Percentiles rank a stretch among this genome's conserved stretches.
phyloP scores from a whole-genome alignment of 2,329 filamentous ascomycete species.

The Trichoderma semiorbis region DNA sequence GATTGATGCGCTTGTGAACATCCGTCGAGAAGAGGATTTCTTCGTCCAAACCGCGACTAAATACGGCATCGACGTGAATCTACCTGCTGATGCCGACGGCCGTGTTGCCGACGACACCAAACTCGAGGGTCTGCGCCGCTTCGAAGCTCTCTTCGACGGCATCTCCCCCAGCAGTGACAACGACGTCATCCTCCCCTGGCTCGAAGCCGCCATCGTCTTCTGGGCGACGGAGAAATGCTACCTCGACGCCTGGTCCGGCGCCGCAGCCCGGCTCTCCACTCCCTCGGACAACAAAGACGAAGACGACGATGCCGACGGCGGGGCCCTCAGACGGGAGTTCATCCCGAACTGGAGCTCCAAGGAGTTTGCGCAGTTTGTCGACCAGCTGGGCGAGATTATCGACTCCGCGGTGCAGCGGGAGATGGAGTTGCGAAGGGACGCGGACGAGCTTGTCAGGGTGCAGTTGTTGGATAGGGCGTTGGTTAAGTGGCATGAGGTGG shows the following conservation, averaged over 20 bases:
- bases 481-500: constrained; percentile 46
- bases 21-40: constrained; percentile 64
- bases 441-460: constrained; percentile 30
- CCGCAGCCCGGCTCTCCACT: constrained; percentile 36
- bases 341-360: constrained; percentile 66
- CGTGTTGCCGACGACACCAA: constrained; percentile 32
- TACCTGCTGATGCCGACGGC: constrained; percentile 25
- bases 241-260: constrained; percentile 56
- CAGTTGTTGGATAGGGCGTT: constrained; percentile 38
- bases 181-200: constrained; percentile 42
- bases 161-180: constrained; percentile 38
- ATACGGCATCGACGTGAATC: constrained; percentile 53
- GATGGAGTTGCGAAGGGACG: constrained; percentile 34
- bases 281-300: constrained; percentile 18
- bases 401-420: constrained; percentile 48
- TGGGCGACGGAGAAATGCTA: constrained; percentile 73
- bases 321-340: constrained; percentile 60
- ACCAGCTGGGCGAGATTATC: constrained; percentile 50
- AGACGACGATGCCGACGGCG: constrained; percentile 62
- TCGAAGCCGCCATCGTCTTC: constrained; percentile 69
- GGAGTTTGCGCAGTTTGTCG: constrained; percentile 60
- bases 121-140: constrained; percentile 38
- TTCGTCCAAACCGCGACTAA: constrained; percentile 61
- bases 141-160: constrained; percentile 50
- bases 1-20: constrained; percentile 61